Percentiles rank a stretch among this genome's conserved stretches.
phyloP scores from a whole-genome alignment of 306 rosid genomes.

The Casuarina equisetifolia region DNA sequence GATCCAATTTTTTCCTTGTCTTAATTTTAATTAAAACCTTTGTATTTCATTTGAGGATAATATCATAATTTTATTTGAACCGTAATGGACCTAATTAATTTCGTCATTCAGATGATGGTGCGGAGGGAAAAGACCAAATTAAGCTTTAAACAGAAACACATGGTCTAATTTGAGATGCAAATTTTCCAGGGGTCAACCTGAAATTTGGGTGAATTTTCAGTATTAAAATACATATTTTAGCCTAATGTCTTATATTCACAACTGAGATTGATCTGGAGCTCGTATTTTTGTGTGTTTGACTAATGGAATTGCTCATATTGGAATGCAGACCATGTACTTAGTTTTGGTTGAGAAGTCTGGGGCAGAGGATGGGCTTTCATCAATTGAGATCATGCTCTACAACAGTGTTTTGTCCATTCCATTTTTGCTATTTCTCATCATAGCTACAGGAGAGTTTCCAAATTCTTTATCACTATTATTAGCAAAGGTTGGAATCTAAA shows the following conservation, averaged over 20 bases:
- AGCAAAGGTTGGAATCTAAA: slow-evolving; percentile 65
- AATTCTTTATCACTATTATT: slow-evolving; percentile 65
- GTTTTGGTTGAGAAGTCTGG: slow-evolving; percentile 94
- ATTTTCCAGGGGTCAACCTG: neutral
- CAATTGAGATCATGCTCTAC: slow-evolving; percentile 91
- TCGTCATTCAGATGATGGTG: neutral
- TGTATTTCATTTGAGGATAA: too few relatives aligned
- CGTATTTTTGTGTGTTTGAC: slow-evolving; percentile 20
- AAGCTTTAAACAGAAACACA: neutral
- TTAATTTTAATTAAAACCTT: too few relatives aligned
- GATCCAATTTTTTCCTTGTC: too few relatives aligned
- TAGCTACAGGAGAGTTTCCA: slow-evolving; percentile 91
- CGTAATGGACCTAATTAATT: too few relatives aligned
- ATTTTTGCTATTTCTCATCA: slow-evolving; percentile 77
- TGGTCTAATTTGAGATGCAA: neutral
- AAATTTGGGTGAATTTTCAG: neutral
- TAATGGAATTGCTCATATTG: slow-evolving; percentile 30
- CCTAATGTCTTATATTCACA: neutral
- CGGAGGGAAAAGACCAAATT: neutral
- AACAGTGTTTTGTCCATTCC: slow-evolving; percentile 94
- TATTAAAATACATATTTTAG: too few relatives aligned
- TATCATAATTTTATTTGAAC: too few relatives aligned
- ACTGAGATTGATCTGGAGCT: neutral
- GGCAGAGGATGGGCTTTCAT: slow-evolving; percentile 90
- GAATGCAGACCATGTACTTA: slow-evolving; percentile 90